A percentile compares a stretch with the other conserved stretches of the same genome.
These are phyloP conservation scores for Logfia minima DNA, from an alignment of 129 eudicot species.

Conservation along the genomic window DNA sequence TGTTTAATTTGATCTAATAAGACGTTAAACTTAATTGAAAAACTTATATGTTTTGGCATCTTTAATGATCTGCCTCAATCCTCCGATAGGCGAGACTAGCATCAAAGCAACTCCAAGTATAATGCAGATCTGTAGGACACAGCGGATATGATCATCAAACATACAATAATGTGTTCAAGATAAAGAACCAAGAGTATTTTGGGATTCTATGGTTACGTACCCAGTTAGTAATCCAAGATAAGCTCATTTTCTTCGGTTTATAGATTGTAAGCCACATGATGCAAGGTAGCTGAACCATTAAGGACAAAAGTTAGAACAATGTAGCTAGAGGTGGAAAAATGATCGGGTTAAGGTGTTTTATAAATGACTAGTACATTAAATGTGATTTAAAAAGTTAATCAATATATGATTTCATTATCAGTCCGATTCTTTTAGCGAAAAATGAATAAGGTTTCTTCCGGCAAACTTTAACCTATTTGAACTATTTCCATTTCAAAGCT, in stretches of 20 bases:
- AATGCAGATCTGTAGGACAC: conserved; percentile 26
- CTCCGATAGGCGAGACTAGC: conserved; percentile 40
- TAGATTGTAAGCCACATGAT: conserved; percentile 77
- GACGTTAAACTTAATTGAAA: conserved; percentile 14
- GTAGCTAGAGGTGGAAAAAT: too few relatives aligned
- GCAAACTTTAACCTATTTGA: too few relatives aligned
- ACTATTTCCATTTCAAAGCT: too few relatives aligned
- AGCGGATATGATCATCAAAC: conserved; percentile 1
- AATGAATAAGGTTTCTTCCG: too few relatives aligned
- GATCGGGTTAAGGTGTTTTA: too few relatives aligned
- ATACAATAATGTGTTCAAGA: neutral
- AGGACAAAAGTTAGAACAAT: too few relatives aligned
- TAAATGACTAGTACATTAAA: too few relatives aligned
- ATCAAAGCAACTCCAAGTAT: conserved; percentile 25
- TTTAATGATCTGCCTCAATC: conserved; percentile 31
- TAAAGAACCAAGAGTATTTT: neutral
- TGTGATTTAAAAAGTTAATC: too few relatives aligned
- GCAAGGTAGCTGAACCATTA: conserved; percentile 65
- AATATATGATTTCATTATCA: too few relatives aligned
- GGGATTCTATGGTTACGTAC: conserved; percentile 38
- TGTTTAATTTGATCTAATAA: conserved; percentile 1
- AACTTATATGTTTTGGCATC: conserved; percentile 29
- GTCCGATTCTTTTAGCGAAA: too few relatives aligned
- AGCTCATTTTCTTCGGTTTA: conserved; percentile 61
- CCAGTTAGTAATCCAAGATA: conserved; percentile 80